phyloP scores from a whole-genome alignment of 495 filamentous ascomycete genomes.

The Penicillium cataractarum region DNA sequence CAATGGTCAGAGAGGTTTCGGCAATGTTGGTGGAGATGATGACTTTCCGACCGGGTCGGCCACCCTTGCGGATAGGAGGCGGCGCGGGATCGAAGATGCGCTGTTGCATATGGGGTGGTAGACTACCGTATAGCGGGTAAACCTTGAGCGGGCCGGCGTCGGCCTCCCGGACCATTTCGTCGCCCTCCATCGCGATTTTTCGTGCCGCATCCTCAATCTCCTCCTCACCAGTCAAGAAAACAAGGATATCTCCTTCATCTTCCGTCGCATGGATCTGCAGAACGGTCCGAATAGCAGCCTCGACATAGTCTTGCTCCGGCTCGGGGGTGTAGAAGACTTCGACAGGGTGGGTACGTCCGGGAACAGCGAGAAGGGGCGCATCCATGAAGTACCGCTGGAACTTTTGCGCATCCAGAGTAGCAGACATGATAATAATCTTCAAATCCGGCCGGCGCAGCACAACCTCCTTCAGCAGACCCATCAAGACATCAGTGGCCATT shows the following conservation, averaged over 20 bases:
- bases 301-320: conserved; percentile 94
- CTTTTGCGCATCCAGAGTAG: conserved; percentile 94
- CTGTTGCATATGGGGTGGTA: conserved; percentile 92
- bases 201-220: conserved; percentile 97
- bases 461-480: conserved; percentile 92
- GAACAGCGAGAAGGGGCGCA: conserved; percentile 90
- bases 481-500: conserved; percentile 91
- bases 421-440: conserved; percentile 99
- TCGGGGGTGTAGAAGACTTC: conserved; percentile 99
- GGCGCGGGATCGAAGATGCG: conserved; percentile 92
- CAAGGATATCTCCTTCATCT: conserved; percentile 88
- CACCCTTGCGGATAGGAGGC: conserved; percentile 68
- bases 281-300: conserved; percentile 91
- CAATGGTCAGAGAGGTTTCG: conserved; percentile 95
- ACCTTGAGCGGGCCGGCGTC: conserved; percentile 88
- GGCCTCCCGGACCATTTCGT: conserved; percentile 87
- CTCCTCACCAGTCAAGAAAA: conserved; percentile 98
- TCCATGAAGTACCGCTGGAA: conserved; percentile 98
- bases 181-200: conserved; percentile 86
- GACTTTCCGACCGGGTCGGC: conserved; percentile 87
- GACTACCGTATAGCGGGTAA: conserved; percentile 91
- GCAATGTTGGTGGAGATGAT: conserved; percentile 98
- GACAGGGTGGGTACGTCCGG: conserved; percentile 93
- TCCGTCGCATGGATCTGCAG: conserved; percentile 95
- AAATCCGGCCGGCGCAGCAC: conserved; percentile 76